Conservation (phyloP, 371 early-diverging fungal genomes). For the Actinomucor elegans region DNA sequence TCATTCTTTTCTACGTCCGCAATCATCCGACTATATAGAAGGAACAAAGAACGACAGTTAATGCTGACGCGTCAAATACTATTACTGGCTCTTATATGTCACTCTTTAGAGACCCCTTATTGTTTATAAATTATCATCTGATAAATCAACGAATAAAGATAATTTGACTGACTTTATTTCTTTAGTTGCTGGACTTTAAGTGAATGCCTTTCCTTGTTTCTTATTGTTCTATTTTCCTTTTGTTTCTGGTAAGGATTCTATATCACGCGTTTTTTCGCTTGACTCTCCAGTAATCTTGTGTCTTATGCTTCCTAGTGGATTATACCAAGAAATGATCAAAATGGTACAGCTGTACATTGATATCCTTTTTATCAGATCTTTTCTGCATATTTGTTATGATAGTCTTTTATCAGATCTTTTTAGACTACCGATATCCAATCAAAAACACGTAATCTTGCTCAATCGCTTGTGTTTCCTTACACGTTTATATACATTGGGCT, state of each 20-base stretch:
- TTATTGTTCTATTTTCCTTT: background rate
- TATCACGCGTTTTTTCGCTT: background rate
- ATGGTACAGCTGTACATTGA: background rate
- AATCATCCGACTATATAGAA: conserved; percentile 3
- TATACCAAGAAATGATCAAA: background rate
- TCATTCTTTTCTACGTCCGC: background rate
- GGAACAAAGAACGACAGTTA: background rate
- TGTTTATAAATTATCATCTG: no score
- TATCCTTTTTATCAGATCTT: background rate
- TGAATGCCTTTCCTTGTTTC: background rate
- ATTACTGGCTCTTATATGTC: background rate
- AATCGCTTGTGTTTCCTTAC: background rate
- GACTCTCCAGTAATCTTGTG: background rate
- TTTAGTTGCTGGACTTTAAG: background rate
- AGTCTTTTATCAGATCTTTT: conserved; percentile 4
- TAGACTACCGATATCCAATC: background rate
- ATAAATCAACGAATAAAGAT: background rate
- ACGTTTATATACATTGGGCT: background rate
- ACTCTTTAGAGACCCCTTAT: no score
- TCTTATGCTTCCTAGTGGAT: no score
- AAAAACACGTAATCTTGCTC: background rate
- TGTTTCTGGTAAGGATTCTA: background rate
- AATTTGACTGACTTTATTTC: background rate
- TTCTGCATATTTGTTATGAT: background rate
- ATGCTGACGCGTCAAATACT: background rate